Percentiles rank a stretch among this genome's conserved stretches.
Evolutionary conservation across 2,329 filamentous ascomycete species (phyloP).

Genomic region (Pestalotiopsis sp.): DNA sequence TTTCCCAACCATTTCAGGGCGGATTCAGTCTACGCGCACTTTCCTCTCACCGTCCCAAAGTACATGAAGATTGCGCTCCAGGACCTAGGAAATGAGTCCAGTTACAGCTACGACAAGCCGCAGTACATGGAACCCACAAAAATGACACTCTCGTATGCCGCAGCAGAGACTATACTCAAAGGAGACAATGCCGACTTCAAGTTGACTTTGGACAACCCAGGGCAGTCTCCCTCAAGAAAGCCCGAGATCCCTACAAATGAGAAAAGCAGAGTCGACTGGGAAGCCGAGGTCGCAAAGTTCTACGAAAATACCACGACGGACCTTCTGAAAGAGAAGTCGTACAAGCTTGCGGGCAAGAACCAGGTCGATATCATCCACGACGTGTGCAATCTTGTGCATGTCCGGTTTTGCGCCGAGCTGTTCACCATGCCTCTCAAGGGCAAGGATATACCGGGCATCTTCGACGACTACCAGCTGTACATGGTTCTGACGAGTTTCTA

Average conservation of each 20-base stretch:
- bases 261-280: constrained; percentile 7
- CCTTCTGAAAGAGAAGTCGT: constrained; percentile 7
- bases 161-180: constrained; percentile 6
- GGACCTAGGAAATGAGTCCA: constrained; percentile 5
- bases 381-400: constrained; percentile 42
- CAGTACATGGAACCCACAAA: not conserved
- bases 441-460: constrained; percentile 51
- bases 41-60: constrained; percentile 12
- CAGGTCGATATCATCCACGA: constrained; percentile 39
- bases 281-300: constrained; percentile 2
- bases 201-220: not conserved
- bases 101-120: constrained; percentile 8
- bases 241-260: not conserved
- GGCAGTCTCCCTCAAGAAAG: not conserved
- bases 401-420: constrained; percentile 56
- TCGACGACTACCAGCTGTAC: constrained; percentile 56
- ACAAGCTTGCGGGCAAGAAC: not conserved
- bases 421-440: constrained; percentile 61
- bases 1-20: constrained; percentile 65
- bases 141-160: not conserved
- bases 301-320: constrained; percentile 6
- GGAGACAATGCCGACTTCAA: not conserved
- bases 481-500: constrained; percentile 39
- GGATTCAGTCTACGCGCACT: constrained; percentile 26
- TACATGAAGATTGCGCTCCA: constrained; percentile 12